Percentiles rank a stretch among this genome's conserved stretches.
These are phyloP conservation scores for Pythium oligandrum DNA, from an alignment of 352 stramenopile species.

Conservation along the genomic window DNA sequence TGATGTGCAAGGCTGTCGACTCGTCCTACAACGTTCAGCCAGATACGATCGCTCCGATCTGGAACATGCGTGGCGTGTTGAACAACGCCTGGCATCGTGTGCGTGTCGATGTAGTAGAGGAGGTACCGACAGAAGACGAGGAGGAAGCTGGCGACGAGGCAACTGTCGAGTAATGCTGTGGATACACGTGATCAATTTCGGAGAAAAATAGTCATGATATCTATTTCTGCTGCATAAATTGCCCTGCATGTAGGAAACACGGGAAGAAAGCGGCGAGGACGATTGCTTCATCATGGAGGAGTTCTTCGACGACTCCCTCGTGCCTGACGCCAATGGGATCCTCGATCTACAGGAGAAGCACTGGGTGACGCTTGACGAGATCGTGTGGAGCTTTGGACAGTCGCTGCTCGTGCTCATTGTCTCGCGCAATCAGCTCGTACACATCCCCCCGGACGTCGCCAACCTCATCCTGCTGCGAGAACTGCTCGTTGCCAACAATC, in stretches of 20 bases:
- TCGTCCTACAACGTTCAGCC: slow-evolving; percentile 96
- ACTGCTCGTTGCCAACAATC: slow-evolving; percentile 57
- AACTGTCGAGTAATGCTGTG: too few species aligned
- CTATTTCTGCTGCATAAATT: too few species aligned
- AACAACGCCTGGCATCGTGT: slow-evolving; percentile 97
- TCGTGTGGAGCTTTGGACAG: slow-evolving; percentile 67
- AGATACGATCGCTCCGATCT: slow-evolving; percentile 92
- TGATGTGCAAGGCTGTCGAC: slow-evolving; percentile 94
- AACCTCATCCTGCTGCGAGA: slow-evolving; percentile 65
- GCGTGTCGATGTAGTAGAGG: slow-evolving; percentile 53
- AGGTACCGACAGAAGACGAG: slow-evolving; percentile 27
- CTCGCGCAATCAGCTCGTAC: slow-evolving; percentile 65
- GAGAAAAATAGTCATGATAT: too few species aligned
- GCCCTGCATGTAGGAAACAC: too few species aligned
- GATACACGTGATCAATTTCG: too few species aligned
- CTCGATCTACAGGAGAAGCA: slow-evolving; percentile 72
- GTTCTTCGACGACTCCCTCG: slow-evolving; percentile 55
- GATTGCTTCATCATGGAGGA: slow-evolving; percentile 45
- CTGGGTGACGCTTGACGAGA: slow-evolving; percentile 74
- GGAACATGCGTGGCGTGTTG: slow-evolving; percentile 96
- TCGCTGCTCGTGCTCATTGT: slow-evolving; percentile 71
- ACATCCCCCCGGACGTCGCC: slow-evolving; percentile 46
- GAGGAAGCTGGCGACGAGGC: slow-evolving; percentile 12
- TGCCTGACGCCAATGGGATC: slow-evolving; percentile 61
- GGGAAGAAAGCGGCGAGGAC: too few species aligned